phyloP scores from a whole-genome alignment of 2,329 filamentous ascomycete species.

The Aaosphaeria pasadenensis region DNA sequence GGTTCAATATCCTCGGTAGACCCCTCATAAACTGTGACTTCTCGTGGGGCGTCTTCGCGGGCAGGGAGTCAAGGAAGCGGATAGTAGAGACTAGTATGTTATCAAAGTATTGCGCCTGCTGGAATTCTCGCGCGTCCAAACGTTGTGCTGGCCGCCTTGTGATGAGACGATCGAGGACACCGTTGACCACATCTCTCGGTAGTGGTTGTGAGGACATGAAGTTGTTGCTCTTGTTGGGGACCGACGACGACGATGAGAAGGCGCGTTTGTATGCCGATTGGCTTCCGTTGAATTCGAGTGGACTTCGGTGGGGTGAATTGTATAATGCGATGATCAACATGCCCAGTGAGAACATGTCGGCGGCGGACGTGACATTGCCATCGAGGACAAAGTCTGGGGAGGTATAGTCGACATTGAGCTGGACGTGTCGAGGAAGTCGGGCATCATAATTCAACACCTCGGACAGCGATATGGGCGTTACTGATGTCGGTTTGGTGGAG shows the following conservation, averaged over 20 bases:
- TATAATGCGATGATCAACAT: slow-evolving; percentile 86
- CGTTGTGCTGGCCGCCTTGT: slow-evolving; percentile 83
- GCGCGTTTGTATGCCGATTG: slow-evolving; percentile 80
- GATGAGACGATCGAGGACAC: slow-evolving; percentile 81
- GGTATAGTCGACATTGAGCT: slow-evolving; percentile 88
- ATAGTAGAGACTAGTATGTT: slow-evolving; percentile 96
- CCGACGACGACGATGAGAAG: slow-evolving; percentile 73
- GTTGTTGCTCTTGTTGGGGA: slow-evolving; percentile 77
- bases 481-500: slow-evolving; percentile 70
- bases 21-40: slow-evolving; percentile 91
- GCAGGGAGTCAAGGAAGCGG: slow-evolving; percentile 86
- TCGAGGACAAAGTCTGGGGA: slow-evolving; percentile 95
- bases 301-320: slow-evolving; percentile 89
- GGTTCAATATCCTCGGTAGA: slow-evolving; percentile 78
- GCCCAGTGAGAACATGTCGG: slow-evolving; percentile 93
- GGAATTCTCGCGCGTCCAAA: slow-evolving; percentile 85
- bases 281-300: slow-evolving; percentile 77
- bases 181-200: slow-evolving; percentile 71
- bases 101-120: slow-evolving; percentile 94
- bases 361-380: slow-evolving; percentile 75
- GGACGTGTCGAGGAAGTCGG: slow-evolving; percentile 75
- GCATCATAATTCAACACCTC: slow-evolving; percentile 85
- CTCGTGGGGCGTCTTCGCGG: slow-evolving; percentile 86
- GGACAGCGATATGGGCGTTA: slow-evolving; percentile 76
- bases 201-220: slow-evolving; percentile 78